phyloP scores from a whole-genome alignment of 331 rosid species.

The Pyracantha coccinea region DNA sequence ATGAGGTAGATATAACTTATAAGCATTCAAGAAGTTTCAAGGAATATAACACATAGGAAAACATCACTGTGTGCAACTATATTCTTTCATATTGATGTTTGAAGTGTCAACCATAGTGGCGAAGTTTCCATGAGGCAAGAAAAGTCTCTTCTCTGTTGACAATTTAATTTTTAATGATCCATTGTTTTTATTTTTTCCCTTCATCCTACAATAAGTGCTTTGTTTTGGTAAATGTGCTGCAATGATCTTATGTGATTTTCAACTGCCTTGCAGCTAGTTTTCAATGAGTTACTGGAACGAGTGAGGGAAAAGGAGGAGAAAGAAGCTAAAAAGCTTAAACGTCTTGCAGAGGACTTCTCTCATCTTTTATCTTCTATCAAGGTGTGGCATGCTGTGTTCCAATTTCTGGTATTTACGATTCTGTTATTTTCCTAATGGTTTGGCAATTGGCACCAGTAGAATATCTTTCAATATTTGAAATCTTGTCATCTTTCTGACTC shows the following conservation, averaged over 20 bases:
- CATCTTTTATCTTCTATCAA: slow-evolving; percentile 49
- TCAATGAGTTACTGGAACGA: slow-evolving; percentile 76
- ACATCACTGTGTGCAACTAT: not conserved
- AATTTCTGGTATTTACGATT: not conserved
- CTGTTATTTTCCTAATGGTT: slow-evolving; percentile 11
- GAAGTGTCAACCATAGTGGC: not conserved
- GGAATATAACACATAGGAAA: not conserved
- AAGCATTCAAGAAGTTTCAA: not conserved
- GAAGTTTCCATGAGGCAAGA: not conserved
- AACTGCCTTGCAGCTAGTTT: slow-evolving; percentile 63
- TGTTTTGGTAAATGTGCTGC: slow-evolving; percentile 1
- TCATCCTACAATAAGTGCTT: not conserved
- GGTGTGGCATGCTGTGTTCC: slow-evolving; percentile 38
- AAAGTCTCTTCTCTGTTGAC: not conserved
- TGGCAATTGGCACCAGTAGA: not conserved
- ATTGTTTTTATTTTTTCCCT: slow-evolving; percentile 9
- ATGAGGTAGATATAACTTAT: not conserved
- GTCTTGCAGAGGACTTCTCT: slow-evolving; percentile 67
- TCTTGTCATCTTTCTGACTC: not conserved
- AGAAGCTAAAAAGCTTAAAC: slow-evolving; percentile 85
- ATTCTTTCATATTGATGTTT: not conserved
- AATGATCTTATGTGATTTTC: slow-evolving; percentile 20
- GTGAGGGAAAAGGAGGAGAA: slow-evolving; percentile 87
- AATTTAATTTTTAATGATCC: not conserved
- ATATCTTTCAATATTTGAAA: not conserved